phyloP scores from a whole-genome alignment of 352 stramenopile genomes.

The Thraustotheca clavata region DNA sequence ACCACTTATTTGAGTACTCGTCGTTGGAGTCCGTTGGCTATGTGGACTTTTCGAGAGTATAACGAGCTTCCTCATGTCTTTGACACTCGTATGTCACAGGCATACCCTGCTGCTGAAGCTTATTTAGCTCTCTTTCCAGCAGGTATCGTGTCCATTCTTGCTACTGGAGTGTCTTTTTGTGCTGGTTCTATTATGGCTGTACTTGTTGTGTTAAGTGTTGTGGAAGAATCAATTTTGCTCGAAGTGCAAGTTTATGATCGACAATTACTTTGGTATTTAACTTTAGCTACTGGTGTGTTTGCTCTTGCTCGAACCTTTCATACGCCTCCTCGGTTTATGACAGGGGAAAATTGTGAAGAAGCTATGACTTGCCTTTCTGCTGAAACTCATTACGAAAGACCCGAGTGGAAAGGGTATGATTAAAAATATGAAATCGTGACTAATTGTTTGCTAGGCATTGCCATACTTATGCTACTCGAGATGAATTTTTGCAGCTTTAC shows the following conservation, averaged over 20 bases:
- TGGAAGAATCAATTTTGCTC: constrained; percentile 93
- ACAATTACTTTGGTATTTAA: constrained; percentile 97
- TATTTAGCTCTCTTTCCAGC: constrained; percentile 94
- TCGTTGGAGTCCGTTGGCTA: constrained; percentile 86
- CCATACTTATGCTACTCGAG: constrained; percentile 79
- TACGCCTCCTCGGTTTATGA: constrained; percentile 64
- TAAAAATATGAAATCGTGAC: background rate
- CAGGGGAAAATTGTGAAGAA: constrained; percentile 75
- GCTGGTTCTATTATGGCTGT: constrained; percentile 93
- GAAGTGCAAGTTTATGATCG: constrained; percentile 91
- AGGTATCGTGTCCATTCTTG: constrained; percentile 83
- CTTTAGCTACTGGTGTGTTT: constrained; percentile 81
- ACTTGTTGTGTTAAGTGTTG: constrained; percentile 88
- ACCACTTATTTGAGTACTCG: constrained; percentile 93
- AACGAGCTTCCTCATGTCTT: constrained; percentile 97
- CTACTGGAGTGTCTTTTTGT: constrained; percentile 92
- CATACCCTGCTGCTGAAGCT: constrained; percentile 85
- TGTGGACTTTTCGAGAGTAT: constrained; percentile 95
- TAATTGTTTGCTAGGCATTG: constrained; percentile 36
- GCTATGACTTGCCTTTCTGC: constrained; percentile 75
- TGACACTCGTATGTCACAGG: constrained; percentile 88
- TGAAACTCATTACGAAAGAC: constrained; percentile 96
- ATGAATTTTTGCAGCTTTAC: constrained; percentile 87
- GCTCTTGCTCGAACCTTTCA: constrained; percentile 65
- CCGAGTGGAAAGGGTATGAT: constrained; percentile 68